Evolutionary conservation across 257 asterid genomes (phyloP).

Genomic region (Salvia miltiorrhiza): DNA sequence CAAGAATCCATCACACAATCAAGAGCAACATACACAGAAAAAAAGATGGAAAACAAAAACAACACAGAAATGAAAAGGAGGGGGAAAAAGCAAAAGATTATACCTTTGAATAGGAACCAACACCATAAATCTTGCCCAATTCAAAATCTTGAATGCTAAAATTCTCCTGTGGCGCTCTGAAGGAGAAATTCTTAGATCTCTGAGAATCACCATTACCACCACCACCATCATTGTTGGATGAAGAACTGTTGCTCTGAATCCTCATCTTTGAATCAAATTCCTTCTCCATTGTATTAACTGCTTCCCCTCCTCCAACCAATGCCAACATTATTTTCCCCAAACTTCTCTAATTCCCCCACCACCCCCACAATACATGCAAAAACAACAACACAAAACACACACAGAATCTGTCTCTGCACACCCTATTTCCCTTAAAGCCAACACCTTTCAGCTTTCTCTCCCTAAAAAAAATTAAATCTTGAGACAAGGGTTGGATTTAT

Average conservation of each 20-base stretch:
- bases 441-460: slow-evolving; percentile 31
- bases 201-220: slow-evolving; percentile 32
- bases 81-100: slow-evolving; percentile 1
- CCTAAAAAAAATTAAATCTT: slow-evolving; percentile 27
- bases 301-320: slow-evolving; percentile 37
- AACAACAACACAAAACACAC: background rate
- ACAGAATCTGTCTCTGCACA: too few species aligned
- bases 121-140: slow-evolving; percentile 98
- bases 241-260: slow-evolving; percentile 49
- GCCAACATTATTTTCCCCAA: slow-evolving; percentile 55
- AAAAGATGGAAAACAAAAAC: background rate
- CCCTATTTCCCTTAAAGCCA: slow-evolving; percentile 15
- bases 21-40: background rate
- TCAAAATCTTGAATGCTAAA: slow-evolving; percentile 91
- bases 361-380: slow-evolving; percentile 28
- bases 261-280: slow-evolving; percentile 81
- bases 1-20: background rate
- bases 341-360: slow-evolving; percentile 27
- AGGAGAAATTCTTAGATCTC: slow-evolving; percentile 78
- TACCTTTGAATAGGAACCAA: slow-evolving; percentile 99
- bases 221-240: slow-evolving; percentile 27
- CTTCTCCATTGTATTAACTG: slow-evolving; percentile 56
- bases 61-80: background rate
- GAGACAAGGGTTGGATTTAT: slow-evolving; percentile 38
- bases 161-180: slow-evolving; percentile 96